Conservation (phyloP, 2,329 filamentous ascomycete genomes). For the Colletotrichum simmondsii region DNA sequence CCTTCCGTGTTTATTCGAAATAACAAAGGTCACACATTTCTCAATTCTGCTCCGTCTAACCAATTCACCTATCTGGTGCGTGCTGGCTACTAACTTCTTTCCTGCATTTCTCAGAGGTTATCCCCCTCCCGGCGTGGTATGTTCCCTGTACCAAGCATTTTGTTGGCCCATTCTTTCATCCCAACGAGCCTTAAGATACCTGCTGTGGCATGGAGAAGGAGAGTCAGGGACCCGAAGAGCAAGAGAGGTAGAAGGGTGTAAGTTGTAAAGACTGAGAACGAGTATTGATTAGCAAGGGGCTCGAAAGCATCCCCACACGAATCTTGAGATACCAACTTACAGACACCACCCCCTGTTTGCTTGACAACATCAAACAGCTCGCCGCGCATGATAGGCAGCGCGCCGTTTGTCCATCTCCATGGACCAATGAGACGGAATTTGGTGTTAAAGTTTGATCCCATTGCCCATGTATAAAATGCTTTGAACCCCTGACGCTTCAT, state of each 20-base stretch:
- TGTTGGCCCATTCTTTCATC: neutral
- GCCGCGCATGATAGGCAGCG: constrained; percentile 49
- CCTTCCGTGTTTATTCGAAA: neutral
- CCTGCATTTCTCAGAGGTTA: neutral
- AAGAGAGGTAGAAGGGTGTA: constrained; percentile 49
- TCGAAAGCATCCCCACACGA: neutral
- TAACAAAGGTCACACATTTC: too few relatives aligned
- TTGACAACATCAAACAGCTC: constrained; percentile 54
- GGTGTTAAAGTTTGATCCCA: constrained; percentile 60
- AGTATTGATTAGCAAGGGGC: constrained; percentile 36
- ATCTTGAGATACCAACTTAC: constrained; percentile 42
- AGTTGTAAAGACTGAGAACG: constrained; percentile 43
- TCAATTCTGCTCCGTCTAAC: too few relatives aligned
- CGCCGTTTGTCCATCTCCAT: constrained; percentile 51
- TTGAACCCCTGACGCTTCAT: constrained; percentile 47
- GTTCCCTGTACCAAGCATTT: constrained; percentile 19
- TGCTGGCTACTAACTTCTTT: neutral
- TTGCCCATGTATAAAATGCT: constrained; percentile 56
- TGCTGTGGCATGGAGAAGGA: constrained; percentile 43
- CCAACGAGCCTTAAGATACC: constrained; percentile 21
- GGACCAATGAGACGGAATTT: constrained; percentile 60
- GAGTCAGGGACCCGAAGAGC: constrained; percentile 48
- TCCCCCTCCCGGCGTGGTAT: constrained; percentile 28
- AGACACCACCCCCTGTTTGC: constrained; percentile 48
- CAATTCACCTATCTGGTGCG: too few relatives aligned